Conservation (phyloP, 805 yeast species). For the Candida pseudofarinosa region DNA sequence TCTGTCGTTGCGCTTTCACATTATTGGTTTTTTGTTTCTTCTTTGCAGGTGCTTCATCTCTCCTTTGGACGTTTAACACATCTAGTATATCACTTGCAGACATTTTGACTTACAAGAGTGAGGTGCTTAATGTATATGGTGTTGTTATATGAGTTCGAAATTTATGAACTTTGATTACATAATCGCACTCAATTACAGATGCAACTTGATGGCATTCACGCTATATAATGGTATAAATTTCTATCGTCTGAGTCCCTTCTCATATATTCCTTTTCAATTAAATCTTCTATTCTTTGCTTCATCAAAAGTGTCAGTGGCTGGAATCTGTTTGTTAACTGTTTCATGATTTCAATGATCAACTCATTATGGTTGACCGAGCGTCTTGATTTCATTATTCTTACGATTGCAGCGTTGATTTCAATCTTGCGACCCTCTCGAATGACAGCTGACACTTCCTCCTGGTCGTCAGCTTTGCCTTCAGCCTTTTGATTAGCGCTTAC, state of each 20-base stretch:
- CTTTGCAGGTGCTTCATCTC: slow-evolving; percentile 35
- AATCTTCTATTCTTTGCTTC: slow-evolving; percentile 67
- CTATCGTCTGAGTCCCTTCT: slow-evolving; percentile 63
- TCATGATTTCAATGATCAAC: slow-evolving; percentile 60
- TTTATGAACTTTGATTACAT: neutral
- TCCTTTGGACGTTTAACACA: slow-evolving; percentile 63
- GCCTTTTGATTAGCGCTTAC: neutral
- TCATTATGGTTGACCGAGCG: slow-evolving; percentile 59
- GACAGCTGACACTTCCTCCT: slow-evolving; percentile 49
- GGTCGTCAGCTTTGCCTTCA: slow-evolving; percentile 39
- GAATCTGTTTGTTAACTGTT: slow-evolving; percentile 59
- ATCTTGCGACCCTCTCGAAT: slow-evolving; percentile 60
- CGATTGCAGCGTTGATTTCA: slow-evolving; percentile 81
- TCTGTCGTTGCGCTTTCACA: slow-evolving; percentile 25
- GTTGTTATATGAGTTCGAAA: neutral
- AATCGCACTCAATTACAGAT: neutral
- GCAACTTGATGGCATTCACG: slow-evolving; percentile 24
- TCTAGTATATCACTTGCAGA: slow-evolving; percentile 62
- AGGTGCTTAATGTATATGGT: neutral
- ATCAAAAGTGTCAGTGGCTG: slow-evolving; percentile 64
- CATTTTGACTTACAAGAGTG: slow-evolving; percentile 11
- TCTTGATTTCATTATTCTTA: slow-evolving; percentile 79
- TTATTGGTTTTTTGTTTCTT: slow-evolving; percentile 33
- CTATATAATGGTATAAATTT: slow-evolving; percentile 63
- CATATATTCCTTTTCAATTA: slow-evolving; percentile 78